A percentile compares a stretch with the other conserved stretches of the same genome.
Evolutionary conservation across 306 rosid species (phyloP).

Genomic region (Rubus parviflorus): DNA sequence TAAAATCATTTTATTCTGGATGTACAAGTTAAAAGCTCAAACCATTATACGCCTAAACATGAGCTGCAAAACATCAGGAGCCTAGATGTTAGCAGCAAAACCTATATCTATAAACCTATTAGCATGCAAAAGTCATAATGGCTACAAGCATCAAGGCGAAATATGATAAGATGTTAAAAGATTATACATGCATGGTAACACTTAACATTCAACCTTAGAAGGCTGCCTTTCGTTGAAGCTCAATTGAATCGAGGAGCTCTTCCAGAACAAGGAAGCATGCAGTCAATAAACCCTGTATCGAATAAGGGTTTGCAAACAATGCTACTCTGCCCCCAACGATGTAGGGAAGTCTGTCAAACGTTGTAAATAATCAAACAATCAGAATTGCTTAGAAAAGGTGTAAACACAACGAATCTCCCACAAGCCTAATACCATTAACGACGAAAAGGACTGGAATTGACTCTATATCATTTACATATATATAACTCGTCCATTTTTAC

Average conservation of each 20-base stretch:
- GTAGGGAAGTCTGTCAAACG: slow-evolving; percentile 75
- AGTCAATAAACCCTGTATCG: slow-evolving; percentile 33
- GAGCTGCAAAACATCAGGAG: background rate
- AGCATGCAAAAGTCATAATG: background rate
- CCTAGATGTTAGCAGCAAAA: background rate
- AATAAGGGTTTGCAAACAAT: slow-evolving; percentile 34
- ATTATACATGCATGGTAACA: slow-evolving; percentile 22
- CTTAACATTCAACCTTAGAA: slow-evolving; percentile 42
- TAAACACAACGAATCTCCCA: slow-evolving; percentile 7
- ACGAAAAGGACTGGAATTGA: slow-evolving; percentile 15
- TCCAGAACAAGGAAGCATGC: slow-evolving; percentile 43
- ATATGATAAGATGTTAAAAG: background rate
- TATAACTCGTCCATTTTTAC: slow-evolving; percentile 37
- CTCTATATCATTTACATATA: slow-evolving; percentile 43
- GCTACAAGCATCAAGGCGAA: background rate
- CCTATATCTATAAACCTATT: background rate
- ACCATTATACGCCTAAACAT: background rate
- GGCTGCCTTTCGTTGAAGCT: slow-evolving; percentile 34
- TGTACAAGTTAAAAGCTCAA: background rate
- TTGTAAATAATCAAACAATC: slow-evolving; percentile 38
- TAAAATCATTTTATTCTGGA: background rate
- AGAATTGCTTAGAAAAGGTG: slow-evolving; percentile 32
- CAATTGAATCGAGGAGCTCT: slow-evolving; percentile 27
- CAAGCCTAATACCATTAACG: slow-evolving; percentile 7
- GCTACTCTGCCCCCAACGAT: slow-evolving; percentile 49